phyloP scores from a whole-genome alignment of 106 monocot genomes.

The Amphibolis antarctica region DNA sequence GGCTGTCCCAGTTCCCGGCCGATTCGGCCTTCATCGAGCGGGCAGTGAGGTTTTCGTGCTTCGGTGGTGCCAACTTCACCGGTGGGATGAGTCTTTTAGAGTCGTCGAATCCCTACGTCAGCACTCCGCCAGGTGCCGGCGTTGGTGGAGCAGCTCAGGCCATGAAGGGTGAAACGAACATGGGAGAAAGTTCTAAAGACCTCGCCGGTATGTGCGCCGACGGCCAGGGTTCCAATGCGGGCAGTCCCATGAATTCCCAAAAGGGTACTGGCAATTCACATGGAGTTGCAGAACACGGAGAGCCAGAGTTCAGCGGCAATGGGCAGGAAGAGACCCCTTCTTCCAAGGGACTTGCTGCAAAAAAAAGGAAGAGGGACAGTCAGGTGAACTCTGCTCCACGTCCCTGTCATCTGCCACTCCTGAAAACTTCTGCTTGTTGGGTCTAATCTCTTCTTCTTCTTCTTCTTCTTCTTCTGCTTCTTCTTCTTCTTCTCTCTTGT shows the following conservation, averaged over 20 bases:
- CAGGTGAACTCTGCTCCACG: constrained; percentile 18
- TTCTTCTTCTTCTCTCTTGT: background rate
- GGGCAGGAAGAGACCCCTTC: constrained; percentile 19
- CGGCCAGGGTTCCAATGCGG: background rate
- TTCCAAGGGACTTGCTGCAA: constrained; percentile 15
- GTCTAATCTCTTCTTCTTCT: too few species aligned
- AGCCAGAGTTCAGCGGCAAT: constrained; percentile 24
- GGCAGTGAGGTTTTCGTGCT: constrained; percentile 53
- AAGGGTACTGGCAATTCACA: background rate
- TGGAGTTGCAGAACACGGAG: constrained; percentile 8
- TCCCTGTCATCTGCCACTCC: background rate
- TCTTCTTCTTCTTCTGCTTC: too few species aligned
- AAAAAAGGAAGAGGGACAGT: constrained; percentile 38
- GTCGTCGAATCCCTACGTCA: constrained; percentile 5
- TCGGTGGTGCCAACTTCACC: constrained; percentile 10
- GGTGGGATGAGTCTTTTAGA: constrained; percentile 22
- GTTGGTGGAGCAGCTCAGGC: background rate
- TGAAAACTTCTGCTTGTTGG: too few species aligned
- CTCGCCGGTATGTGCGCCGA: constrained; percentile 8
- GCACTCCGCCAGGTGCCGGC: background rate
- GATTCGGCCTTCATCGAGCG: constrained; percentile 52
- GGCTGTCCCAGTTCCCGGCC: constrained; percentile 31
- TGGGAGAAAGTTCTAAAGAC: constrained; percentile 9
- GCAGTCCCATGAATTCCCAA: constrained; percentile 13
- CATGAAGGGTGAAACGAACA: constrained; percentile 14